phyloP scores from a whole-genome alignment of 208 protist species.

The Leishmania martiniquensis region DNA sequence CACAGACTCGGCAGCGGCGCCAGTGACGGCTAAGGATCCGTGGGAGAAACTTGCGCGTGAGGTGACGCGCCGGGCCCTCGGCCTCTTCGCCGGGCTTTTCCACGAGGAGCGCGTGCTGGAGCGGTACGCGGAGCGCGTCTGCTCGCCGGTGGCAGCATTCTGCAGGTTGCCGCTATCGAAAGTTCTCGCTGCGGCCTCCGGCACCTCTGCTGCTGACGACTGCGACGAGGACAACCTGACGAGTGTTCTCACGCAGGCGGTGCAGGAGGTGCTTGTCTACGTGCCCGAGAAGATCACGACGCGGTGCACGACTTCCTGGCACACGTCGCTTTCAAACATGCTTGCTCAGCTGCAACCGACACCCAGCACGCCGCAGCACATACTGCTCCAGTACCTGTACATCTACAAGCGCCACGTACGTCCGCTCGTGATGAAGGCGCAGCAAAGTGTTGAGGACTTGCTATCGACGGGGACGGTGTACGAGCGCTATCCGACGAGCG shows the following conservation, averaged over 20 bases:
- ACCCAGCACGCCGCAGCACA: conserved; percentile 12
- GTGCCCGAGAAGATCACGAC: conserved; percentile 54
- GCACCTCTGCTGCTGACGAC: background rate
- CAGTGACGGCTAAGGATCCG: conserved; percentile 15
- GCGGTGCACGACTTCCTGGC: conserved; percentile 48
- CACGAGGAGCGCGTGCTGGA: conserved; percentile 30
- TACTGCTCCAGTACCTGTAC: conserved; percentile 29
- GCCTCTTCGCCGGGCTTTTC: conserved; percentile 25
- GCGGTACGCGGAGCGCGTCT: conserved; percentile 29
- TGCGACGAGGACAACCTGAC: conserved; percentile 14
- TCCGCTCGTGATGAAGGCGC: conserved; percentile 34
- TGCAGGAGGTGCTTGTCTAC: conserved; percentile 47
- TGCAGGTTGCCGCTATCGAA: conserved; percentile 25
- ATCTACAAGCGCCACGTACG: conserved; percentile 18
- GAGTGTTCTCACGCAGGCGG: conserved; percentile 7
- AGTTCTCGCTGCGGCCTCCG: background rate
- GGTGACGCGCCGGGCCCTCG: conserved; percentile 22
- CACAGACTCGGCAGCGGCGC: background rate
- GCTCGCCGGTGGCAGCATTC: conserved; percentile 14
- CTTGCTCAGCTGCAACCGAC: conserved; percentile 26
- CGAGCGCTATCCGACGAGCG: conserved; percentile 38
- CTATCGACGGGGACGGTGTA: conserved; percentile 35
- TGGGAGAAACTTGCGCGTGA: conserved; percentile 26
- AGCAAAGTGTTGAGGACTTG: conserved; percentile 45
- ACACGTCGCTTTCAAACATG: conserved; percentile 27